phyloP scores from a whole-genome alignment of 73 alveolate species.

The Durusdinium trenchii region DNA sequence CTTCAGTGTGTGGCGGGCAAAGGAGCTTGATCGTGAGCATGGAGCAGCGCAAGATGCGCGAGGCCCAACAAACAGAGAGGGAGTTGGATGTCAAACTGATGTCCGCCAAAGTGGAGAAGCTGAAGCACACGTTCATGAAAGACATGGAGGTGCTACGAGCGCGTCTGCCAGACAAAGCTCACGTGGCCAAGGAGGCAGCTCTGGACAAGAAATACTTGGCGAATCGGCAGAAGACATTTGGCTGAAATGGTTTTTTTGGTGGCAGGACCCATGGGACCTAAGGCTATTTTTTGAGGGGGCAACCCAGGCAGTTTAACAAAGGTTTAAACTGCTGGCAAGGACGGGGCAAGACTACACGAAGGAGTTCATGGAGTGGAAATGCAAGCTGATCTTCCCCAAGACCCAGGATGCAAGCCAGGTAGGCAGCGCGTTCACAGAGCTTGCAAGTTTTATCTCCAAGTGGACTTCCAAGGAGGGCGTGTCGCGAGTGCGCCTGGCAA shows the following conservation, averaged over 20 bases:
- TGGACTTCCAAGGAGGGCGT: background rate
- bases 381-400: background rate
- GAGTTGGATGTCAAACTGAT: background rate
- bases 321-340: too few relatives aligned
- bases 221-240: background rate
- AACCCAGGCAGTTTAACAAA: too few relatives aligned
- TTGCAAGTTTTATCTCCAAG: background rate
- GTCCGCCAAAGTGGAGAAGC: background rate
- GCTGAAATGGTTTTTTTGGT: background rate
- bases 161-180: background rate
- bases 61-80: background rate
- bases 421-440: background rate
- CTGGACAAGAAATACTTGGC: constrained; percentile 20
- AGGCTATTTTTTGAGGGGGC: too few relatives aligned
- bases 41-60: constrained; percentile 9
- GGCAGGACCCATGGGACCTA: too few relatives aligned
- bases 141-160: background rate
- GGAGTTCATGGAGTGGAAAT: background rate
- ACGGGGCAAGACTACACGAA: background rate
- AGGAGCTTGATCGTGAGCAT: background rate
- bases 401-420: background rate
- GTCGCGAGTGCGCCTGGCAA: background rate
- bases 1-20: too few relatives aligned
- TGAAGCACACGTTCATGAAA: background rate
- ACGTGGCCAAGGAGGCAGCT: background rate